Evolutionary conservation across 768 basidiomycete species (phyloP), one percentile per base, ranked within the genome.

Genomic region (Suillus variegatus): DNA sequence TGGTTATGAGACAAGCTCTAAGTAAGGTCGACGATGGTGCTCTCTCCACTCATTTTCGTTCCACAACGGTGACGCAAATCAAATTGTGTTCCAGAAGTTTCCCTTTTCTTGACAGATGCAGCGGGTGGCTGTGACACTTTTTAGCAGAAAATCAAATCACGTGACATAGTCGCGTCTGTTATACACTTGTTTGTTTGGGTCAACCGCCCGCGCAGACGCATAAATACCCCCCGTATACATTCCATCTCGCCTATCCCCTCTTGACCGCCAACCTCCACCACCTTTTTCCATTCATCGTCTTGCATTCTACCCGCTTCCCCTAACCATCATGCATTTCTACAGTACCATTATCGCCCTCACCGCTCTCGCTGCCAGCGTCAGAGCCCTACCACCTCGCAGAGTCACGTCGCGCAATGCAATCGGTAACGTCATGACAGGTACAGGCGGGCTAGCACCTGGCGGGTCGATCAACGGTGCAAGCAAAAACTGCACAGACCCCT

Each of bases 371-470:
- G 67, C 73, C 54, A 60, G 66, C 43, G 70, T 78, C 40, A 69
- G 65, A 20, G 73, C 71, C 54, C 58, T 73, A 71, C 64, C 73
- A 51, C 63, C 80, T 76, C 72, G 70, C 49, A 69, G 66, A 28
- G 58, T 71, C 43, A 62, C 58, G 22, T 57, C 66, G 9, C 69
- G 67, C 65, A 72, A 71, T 40, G 47, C 40, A 41, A 51, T 67
- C 22, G 61, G 64, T 18, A 67, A 52, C 32, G 36, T 75, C 40
- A 43, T 38, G 20, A 62, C 66, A 1, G 73, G 64, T 57, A 62
- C 66, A 28, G 80, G 78, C 20, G 78, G 80, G 28, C 60, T 70
- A 18, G 75, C 78, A 25, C 36, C 65, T 9, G 83, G 81, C 22
- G 83, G 82, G 6, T 71, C 73, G 6, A 76, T 79, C 28, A 65